Evolutionary conservation across 1,284 basidiomycete genomes (phyloP), one percentile per base, ranked within the genome.

Genomic region (Moniliophthora roreri): DNA sequence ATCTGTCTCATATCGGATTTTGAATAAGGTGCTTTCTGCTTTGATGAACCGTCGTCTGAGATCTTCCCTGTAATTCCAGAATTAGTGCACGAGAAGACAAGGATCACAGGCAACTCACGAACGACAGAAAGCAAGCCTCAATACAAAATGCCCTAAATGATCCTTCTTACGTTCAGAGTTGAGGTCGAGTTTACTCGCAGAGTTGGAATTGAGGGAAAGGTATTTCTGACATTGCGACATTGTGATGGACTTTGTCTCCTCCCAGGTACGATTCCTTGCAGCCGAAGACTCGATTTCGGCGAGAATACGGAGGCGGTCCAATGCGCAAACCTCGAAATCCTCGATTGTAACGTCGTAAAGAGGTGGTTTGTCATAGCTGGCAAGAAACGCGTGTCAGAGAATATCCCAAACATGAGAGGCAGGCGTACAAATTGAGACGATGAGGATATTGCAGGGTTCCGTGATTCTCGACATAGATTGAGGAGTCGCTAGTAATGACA

Each of bases 261-360:
- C 84, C 76, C 82, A 88, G 18, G 87, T 70, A 44, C 90, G 76
- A 64, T 95, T 95, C 45, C 94, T 85, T n/a, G 88, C 90, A 56
- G 84, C 83, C 5, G 89, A 93, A 0, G 95, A 89, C 67, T 99
- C 97, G 59, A 99, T 97, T 69, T 98, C 94, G 5, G 95, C 91
- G 6, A 99, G 80, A 16, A 99, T 84, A 50, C 89, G 85, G 37
- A 99, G 79, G 26, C 97, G 80, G 60, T 96, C 87, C 20, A 99
- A 81, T 0, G 96, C 97, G 68, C 84, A 93, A 2, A 81, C 87
- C 71, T 99, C 97, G 62, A 99, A 99, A 60, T 98, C 92, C 66
- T 99, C 97, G 18, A 99, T 80, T 1, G 95, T 96, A 26, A 99
- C 89, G 63, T 99, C 95, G 45, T 89, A 87, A 13, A 81, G 66